These are phyloP conservation scores for Ceratobasidium sp. DNA, from an alignment of 1,284 basidiomycete species.

Conservation along the genomic window DNA sequence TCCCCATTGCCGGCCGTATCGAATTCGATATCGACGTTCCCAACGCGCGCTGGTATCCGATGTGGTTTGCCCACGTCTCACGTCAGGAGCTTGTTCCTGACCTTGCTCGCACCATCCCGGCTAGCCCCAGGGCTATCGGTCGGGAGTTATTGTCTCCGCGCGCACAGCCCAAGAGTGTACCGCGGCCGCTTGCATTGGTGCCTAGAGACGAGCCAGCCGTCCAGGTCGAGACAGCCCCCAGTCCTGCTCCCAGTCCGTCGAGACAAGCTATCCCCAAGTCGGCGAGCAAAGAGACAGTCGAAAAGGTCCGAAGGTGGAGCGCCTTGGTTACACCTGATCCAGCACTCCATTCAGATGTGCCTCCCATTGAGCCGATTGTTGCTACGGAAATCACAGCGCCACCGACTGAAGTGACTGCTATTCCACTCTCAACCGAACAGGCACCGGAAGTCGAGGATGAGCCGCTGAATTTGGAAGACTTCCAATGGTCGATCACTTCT, in stretches of 20 bases:
- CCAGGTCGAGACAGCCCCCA: background rate
- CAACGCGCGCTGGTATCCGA: slow-evolving; percentile 74
- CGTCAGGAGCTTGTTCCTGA: slow-evolving; percentile 34
- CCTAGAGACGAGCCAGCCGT: slow-evolving; percentile 21
- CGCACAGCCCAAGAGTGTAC: slow-evolving; percentile 3
- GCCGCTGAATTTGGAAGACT: slow-evolving; percentile 66
- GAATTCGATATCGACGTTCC: slow-evolving; percentile 79
- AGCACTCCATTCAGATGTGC: background rate
- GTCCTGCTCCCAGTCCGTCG: slow-evolving; percentile 11
- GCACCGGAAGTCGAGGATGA: slow-evolving; percentile 48
- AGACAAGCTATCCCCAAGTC: slow-evolving; percentile 59
- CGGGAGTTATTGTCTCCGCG: slow-evolving; percentile 49
- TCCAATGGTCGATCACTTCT: slow-evolving; percentile 72
- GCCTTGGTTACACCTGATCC: slow-evolving; percentile 44
- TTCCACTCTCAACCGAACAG: background rate
- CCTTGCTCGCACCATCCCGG: slow-evolving; percentile 45
- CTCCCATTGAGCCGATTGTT: slow-evolving; percentile 47
- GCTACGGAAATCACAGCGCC: slow-evolving; percentile 39
- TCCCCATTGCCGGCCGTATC: slow-evolving; percentile 71
- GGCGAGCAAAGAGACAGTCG: slow-evolving; percentile 38
- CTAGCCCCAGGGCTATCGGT: slow-evolving; percentile 53
- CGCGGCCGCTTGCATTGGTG: slow-evolving; percentile 37
- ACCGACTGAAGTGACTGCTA: background rate
- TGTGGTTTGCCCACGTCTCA: slow-evolving; percentile 58
- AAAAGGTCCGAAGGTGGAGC: slow-evolving; percentile 30